Conservation (phyloP, 169 alveolate genomes). For the Eimeria nieschulzi region DNA sequence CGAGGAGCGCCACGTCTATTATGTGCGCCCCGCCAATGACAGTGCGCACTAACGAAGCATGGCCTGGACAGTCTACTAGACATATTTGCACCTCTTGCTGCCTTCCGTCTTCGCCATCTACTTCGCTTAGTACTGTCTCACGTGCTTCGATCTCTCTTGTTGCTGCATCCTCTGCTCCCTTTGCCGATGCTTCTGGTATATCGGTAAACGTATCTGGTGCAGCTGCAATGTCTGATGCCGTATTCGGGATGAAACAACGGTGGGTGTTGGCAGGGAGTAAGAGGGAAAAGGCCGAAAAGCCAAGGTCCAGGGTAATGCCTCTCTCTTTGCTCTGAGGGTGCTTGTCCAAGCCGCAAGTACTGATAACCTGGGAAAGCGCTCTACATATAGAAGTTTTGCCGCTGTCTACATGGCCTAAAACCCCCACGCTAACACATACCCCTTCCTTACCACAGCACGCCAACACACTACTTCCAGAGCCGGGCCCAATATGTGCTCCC, state of each 20-base stretch:
- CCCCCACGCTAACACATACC: slow-evolving; percentile 86
- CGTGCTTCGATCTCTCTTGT: neutral
- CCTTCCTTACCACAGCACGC: slow-evolving; percentile 6
- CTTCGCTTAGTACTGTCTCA: neutral
- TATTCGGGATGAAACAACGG: neutral
- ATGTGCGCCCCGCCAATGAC: slow-evolving; percentile 94
- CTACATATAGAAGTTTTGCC: slow-evolving; percentile 93
- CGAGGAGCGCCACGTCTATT: slow-evolving; percentile 91
- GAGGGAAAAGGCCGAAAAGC: slow-evolving; percentile 91
- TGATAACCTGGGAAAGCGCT: slow-evolving; percentile 74
- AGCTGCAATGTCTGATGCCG: neutral
- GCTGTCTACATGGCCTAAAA: slow-evolving; percentile 94
- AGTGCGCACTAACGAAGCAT: slow-evolving; percentile 90
- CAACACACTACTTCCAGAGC: no score
- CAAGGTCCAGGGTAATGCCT: slow-evolving; percentile 94
- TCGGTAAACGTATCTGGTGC: neutral
- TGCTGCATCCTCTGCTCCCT: neutral
- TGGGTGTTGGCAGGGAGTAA: slow-evolving; percentile 35
- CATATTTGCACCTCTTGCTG: slow-evolving; percentile 84
- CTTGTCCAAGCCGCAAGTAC: slow-evolving; percentile 94
- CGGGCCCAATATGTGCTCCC: no score
- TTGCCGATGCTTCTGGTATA: neutral
- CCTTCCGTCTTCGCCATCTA: no score
- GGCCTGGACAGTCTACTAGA: slow-evolving; percentile 97
- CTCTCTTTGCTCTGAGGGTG: slow-evolving; percentile 92